Conservation (phyloP, 202 grass and related monocot genomes). For the Bolboschoenoplectus hybrid region DNA sequence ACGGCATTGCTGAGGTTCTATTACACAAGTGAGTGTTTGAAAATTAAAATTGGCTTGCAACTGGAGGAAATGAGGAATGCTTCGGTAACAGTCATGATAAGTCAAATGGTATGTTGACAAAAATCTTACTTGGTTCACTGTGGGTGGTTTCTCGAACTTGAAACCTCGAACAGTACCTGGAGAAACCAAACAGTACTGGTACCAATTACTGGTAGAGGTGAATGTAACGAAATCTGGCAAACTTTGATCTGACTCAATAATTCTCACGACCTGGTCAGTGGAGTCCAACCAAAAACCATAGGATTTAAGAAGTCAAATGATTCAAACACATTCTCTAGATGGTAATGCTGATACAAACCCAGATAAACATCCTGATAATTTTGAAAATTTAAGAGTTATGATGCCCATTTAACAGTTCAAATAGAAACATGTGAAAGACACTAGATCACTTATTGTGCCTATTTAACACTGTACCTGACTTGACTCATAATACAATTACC, state of each 20-base stretch:
- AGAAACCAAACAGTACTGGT: neutral
- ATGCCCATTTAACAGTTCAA: too few relatives aligned
- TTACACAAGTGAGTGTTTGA: neutral
- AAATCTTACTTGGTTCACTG: too few relatives aligned
- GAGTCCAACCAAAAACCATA: neutral
- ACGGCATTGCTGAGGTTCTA: constrained; percentile 45
- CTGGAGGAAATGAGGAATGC: neutral
- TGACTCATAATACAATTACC: neutral
- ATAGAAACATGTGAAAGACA: too few relatives aligned
- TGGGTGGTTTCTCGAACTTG: too few relatives aligned
- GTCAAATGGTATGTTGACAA: neutral
- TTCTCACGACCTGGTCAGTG: neutral
- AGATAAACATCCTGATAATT: neutral
- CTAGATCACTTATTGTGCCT: neutral
- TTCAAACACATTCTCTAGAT: neutral
- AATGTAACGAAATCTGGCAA: neutral
- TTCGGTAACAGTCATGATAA: neutral
- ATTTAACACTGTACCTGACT: neutral
- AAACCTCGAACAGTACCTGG: too few relatives aligned
- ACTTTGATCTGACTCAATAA: neutral
- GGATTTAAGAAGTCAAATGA: neutral
- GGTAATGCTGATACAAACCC: neutral
- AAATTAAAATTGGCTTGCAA: neutral
- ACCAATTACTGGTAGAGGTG: neutral
- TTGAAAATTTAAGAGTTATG: neutral